Base-by-base conservation (phyloP, 2,329 filamentous ascomycete genomes). In the Cordyceps pruinosa region DNA sequence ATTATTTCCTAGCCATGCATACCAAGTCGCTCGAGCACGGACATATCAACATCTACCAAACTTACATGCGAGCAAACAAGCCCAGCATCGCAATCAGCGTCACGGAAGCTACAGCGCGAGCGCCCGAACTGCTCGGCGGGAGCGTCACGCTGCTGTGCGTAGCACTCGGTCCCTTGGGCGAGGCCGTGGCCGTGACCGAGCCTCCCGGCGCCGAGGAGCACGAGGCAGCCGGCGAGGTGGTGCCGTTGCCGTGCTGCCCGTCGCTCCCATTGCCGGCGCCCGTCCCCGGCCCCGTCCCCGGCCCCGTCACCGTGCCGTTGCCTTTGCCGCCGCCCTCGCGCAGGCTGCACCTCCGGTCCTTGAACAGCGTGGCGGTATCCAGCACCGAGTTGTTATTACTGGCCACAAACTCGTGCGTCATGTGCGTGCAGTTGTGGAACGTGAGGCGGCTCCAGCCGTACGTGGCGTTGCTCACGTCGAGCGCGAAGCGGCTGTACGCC, bases 351-450 rank as follows among this genome's bases (percentile, higher is more conserved):
- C 8, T n/a, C 26, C 37, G 37, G 26, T 56, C 35, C 53, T 56
- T 56, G 32, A 47, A 70, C 28, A 72, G 58, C 3, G 66, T 68
- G 19, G 67, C 68, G 8, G 61, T 55, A 61, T 71, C 69, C 9
- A 68, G 50, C 1, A 71, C 67, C 28, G 58, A 59, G 46, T 62
- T 61, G 58, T 69, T 70, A 15, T 57, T 65, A 59, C 62, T 66
- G 23, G 65, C 65, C 23, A 75, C 60, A 47, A 71, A 71, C 23
- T 73, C 66, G 59, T 71, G 69, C 15, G 67, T 70, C 63, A 75
- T 41, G 58, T 75, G 71, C 3, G 70, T 69, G 51, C 65, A 64
- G 61, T 75, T 74, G 62, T 73, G 71, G 58, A 75, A 73, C 2
- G 68, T 71, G 45, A 75, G 61, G 42, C 62, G 65, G 46, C 64